A percentile compares a stretch with the other conserved stretches of the same genome.
Evolutionary conservation across 2,329 filamentous ascomycete genomes (phyloP).

Genomic region (Xylariaceae sp.): DNA sequence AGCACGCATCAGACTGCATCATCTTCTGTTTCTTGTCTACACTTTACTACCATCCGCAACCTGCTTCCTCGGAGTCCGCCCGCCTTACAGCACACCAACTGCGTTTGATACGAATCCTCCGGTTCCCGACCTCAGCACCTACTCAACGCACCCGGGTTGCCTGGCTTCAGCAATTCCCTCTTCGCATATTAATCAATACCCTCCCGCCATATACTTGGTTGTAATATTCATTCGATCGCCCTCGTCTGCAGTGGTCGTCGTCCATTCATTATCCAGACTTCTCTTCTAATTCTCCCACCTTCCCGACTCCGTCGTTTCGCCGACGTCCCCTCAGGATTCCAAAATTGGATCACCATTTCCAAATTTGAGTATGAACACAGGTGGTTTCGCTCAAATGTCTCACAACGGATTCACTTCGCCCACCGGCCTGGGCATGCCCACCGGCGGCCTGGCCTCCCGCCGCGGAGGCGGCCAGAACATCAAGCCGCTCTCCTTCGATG

Average conservation of each 20-base stretch:
- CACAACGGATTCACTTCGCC: constrained; percentile 70
- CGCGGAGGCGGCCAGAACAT: constrained; percentile 78
- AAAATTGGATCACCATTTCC: constrained; percentile 2
- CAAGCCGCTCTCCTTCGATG: constrained; percentile 79
- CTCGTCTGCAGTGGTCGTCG: constrained; percentile 19
- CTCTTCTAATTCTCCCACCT: constrained; percentile 19
- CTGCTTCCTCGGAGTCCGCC: constrained; percentile 21
- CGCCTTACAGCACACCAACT: constrained; percentile 21
- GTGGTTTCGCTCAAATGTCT: constrained; percentile 99
- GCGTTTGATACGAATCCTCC: constrained; percentile 26
- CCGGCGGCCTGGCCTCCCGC: constrained; percentile 72
- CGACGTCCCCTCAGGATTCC: neutral
- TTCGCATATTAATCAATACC: constrained; percentile 19
- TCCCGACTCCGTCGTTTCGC: constrained; percentile 10
- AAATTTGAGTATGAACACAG: constrained; percentile 69
- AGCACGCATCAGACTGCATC: constrained; percentile 14
- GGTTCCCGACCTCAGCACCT: constrained; percentile 10
- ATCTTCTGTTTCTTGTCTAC: constrained; percentile 25
- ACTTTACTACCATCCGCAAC: constrained; percentile 18
- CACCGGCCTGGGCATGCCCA: constrained; percentile 66
- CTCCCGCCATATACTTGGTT: constrained; percentile 20
- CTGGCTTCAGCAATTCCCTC: constrained; percentile 12
- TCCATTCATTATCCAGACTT: constrained; percentile 25
- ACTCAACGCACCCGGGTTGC: constrained; percentile 15
- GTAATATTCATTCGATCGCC: constrained; percentile 25